These are phyloP conservation scores for Trichoderma afroharzianum DNA, from an alignment of 2,329 filamentous ascomycete species.

Conservation along the genomic window DNA sequence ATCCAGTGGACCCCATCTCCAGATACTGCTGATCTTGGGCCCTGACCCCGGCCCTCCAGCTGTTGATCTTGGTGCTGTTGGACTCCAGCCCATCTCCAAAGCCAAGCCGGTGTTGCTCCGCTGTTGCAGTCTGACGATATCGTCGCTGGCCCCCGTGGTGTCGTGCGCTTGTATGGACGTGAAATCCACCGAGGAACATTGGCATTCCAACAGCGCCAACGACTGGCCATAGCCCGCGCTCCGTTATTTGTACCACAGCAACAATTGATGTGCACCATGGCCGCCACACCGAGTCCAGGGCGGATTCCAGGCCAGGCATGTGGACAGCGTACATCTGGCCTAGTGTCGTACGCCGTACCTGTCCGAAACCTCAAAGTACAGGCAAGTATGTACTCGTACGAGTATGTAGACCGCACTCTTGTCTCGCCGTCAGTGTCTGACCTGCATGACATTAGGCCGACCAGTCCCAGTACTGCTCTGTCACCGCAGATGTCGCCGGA, in stretches of 20 bases:
- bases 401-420: not conserved
- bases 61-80: not conserved
- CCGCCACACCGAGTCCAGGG: not conserved
- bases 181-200: not conserved
- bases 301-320: slow-evolving; percentile 2
- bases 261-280: not conserved
- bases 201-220: not conserved
- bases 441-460: not conserved
- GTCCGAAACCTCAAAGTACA: not conserved
- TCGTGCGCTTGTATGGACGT: not conserved
- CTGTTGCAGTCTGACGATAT: not conserved
- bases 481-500: not conserved
- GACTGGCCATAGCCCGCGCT: not conserved
- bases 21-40: not conserved
- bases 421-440: slow-evolving; percentile 10
- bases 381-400: not conserved
- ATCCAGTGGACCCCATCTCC: slow-evolving; percentile 10
- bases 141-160: not conserved
- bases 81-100: not conserved
- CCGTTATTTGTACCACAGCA: not conserved
- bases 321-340: not conserved
- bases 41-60: not conserved
- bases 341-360: not conserved
- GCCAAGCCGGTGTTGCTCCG: not conserved
- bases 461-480: not conserved